phyloP scores from a whole-genome alignment of 768 basidiomycete genomes.

The Kwoniella botswanensis region DNA sequence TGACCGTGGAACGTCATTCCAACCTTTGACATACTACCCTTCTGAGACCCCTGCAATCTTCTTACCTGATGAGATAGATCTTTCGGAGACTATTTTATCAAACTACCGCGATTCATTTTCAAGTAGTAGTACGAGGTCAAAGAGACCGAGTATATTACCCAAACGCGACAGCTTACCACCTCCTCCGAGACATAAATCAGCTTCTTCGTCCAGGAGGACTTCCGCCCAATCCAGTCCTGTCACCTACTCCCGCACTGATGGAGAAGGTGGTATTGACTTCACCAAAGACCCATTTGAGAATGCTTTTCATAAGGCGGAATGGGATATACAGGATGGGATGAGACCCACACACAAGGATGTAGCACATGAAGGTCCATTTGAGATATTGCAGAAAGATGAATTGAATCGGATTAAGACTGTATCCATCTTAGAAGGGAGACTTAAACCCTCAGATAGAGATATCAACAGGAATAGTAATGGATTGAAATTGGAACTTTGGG shows the following conservation, averaged over 20 bases:
- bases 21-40: background rate
- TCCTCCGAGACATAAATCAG: background rate
- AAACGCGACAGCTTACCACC: slow-evolving; percentile 3
- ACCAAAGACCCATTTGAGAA: background rate
- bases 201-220: background rate
- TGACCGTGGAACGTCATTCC: background rate
- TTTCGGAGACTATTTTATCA: background rate
- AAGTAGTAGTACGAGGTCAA: background rate
- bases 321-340: background rate
- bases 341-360: background rate
- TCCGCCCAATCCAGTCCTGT: background rate
- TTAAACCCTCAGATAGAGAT: background rate
- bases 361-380: background rate
- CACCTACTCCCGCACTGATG: background rate
- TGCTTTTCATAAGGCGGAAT: background rate
- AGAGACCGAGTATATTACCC: slow-evolving; percentile 4
- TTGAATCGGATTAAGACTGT: background rate
- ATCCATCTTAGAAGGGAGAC: background rate
- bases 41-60: background rate
- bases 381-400: background rate
- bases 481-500: background rate
- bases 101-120: background rate
- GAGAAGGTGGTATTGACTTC: background rate
- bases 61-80: background rate
- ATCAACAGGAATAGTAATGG: background rate